Evolutionary conservation across 2,329 filamentous ascomycete species (phyloP).

Genomic region (Fusarium fujikuroi): DNA sequence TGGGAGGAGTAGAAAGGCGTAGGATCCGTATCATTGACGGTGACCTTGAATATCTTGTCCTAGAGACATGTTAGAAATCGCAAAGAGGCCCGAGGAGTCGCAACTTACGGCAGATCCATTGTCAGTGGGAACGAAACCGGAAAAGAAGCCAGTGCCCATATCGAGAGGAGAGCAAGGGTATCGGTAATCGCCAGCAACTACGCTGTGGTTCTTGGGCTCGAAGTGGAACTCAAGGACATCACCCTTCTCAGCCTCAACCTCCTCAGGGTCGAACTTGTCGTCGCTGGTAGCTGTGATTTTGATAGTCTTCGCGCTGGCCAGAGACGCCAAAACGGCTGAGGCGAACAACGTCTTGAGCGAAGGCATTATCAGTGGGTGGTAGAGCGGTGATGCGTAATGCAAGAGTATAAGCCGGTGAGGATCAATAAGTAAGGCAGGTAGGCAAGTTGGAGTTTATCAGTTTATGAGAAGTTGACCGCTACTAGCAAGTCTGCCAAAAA

Average conservation of each 20-base stretch:
- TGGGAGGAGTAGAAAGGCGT: conserved; percentile 55
- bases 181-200: conserved; percentile 50
- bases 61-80: conserved; percentile 26
- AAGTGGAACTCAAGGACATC: conserved; percentile 54
- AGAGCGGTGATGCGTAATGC: background rate
- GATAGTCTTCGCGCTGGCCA: conserved; percentile 48
- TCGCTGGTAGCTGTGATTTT: conserved; percentile 49
- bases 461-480: background rate
- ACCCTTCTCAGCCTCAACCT: conserved; percentile 46
- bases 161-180: conserved; percentile 50
- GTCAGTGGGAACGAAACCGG: conserved; percentile 48
- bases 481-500: conserved; percentile 14
- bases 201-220: conserved; percentile 51
- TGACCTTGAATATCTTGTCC: conserved; percentile 51
- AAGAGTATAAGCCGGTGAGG: background rate
- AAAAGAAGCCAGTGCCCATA: conserved; percentile 52
- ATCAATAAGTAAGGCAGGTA: background rate
- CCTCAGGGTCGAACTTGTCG: conserved; percentile 50
- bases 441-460: background rate
- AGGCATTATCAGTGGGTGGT: conserved; percentile 41
- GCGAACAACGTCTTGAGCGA: conserved; percentile 44
- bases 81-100: background rate
- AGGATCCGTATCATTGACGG: conserved; percentile 47
- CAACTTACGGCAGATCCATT: conserved; percentile 45
- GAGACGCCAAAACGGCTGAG: conserved; percentile 38